Base-by-base conservation (phyloP, 1,139 yeast genomes). In the Yamadazyma pseudoaaseri region DNA sequence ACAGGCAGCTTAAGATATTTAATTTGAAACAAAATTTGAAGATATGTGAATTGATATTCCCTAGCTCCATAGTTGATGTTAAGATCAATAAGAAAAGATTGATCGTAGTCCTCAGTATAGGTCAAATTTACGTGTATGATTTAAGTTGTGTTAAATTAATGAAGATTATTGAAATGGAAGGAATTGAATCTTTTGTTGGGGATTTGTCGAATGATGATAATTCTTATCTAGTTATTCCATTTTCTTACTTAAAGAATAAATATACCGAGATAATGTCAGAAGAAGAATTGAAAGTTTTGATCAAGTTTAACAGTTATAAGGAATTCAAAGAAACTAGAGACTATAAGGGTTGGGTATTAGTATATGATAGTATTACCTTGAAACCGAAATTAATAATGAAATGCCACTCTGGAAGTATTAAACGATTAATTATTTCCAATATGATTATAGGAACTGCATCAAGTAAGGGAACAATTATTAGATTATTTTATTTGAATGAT, bases 21-120 rank as follows among this genome's bases (percentile, higher is more conserved):
- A 83, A 84, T 48, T 73, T 86, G 12, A 84, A 83, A 57, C 77
- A 81, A 44, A 76, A 76, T 43, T 64, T 84, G 16, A 77, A 78
- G 38, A 81, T 83, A 9, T 81, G 89, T 53, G 90, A 82, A 47
- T 58, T 83, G 45, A 73, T 82, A 1, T 84, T 84, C 49, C 83
- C 86, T 1, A 72, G 79, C 7, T 65, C 71, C 11, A 76, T 84
- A 6, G 55, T 80, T 22, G 76, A 80, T 29, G 74, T 83, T 13
- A 74, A 76, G 42, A 69, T 84, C 62, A 84, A 83, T 54, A 62
- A 89, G 28, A 80, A 79, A 46, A 55, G 90, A 32, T 57, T 84
- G 41, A 67, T 82, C 30, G 85, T 82, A 14, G 62, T 80, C 10
- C 56, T 83, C 32, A 74, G 77, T 40, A 48, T 57, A 24, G 86